These are phyloP conservation scores for Chrysanthemum makinoi DNA, from an alignment of 129 eudicot species.

Conservation along the genomic window DNA sequence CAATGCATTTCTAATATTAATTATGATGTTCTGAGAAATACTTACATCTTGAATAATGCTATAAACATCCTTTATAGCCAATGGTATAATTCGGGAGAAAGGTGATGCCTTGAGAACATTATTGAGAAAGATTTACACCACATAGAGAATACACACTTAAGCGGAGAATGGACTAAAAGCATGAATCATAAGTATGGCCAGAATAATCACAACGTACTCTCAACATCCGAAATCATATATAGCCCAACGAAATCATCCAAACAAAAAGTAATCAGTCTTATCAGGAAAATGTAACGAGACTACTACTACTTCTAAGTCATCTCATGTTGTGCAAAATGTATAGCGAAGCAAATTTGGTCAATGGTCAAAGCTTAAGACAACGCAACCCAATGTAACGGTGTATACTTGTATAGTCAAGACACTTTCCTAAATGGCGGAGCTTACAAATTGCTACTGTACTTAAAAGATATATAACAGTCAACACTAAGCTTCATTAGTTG, in stretches of 20 bases:
- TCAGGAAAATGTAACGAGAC: background rate
- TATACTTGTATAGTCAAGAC: too few species aligned
- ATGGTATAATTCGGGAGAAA: conserved; percentile 88
- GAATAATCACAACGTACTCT: background rate
- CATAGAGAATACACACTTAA: background rate
- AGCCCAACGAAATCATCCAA: background rate
- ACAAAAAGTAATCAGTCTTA: conserved; percentile 6
- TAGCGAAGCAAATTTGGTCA: too few species aligned
- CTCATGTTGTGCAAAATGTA: too few species aligned
- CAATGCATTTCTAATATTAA: too few species aligned
- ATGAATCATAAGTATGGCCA: background rate
- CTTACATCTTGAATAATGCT: conserved; percentile 98
- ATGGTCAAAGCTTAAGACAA: too few species aligned
- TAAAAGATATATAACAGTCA: background rate
- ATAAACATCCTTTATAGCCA: conserved; percentile 97
- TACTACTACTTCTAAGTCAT: too few species aligned
- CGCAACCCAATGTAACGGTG: too few species aligned
- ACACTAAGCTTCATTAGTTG: too few species aligned
- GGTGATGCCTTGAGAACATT: conserved; percentile 74
- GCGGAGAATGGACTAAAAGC: conserved; percentile 3
- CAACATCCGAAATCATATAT: conserved; percentile 9
- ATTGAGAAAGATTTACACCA: conserved; percentile 4
- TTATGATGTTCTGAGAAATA: background rate
- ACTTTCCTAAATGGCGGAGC: too few species aligned
- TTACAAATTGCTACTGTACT: too few species aligned